Percentiles rank a stretch among this genome's conserved stretches.
These are phyloP conservation scores for Sporothrix brasiliensis DNA, from an alignment of 2,329 filamentous ascomycete species.

Conservation along the genomic window DNA sequence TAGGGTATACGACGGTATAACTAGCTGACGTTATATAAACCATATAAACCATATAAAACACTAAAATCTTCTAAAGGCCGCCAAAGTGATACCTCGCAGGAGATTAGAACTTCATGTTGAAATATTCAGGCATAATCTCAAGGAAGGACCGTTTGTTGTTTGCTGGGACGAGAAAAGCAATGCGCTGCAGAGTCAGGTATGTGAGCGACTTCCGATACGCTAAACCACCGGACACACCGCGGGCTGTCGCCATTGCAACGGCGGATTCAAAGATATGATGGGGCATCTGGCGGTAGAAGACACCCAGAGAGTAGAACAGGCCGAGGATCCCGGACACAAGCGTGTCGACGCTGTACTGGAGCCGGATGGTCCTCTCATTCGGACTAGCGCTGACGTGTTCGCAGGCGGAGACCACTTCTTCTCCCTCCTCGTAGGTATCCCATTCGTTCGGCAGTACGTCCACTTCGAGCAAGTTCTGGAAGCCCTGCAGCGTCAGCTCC, in stretches of 20 bases:
- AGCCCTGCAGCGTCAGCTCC: slow-evolving; percentile 34
- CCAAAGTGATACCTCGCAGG: background rate
- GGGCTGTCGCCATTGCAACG: slow-evolving; percentile 1
- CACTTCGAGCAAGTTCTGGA: slow-evolving; percentile 27
- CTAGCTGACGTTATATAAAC: background rate
- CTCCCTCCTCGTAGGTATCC: background rate
- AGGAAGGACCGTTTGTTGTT: background rate
- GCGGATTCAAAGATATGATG: background rate
- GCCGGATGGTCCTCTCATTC: background rate
- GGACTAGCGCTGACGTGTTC: background rate
- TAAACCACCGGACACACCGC: background rate
- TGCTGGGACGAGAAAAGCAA: background rate
- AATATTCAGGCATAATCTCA: background rate
- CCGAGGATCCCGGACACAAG: slow-evolving; percentile 28
- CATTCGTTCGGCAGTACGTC: background rate
- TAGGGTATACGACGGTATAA: background rate
- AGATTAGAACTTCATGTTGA: background rate
- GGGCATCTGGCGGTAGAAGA: slow-evolving; percentile 33
- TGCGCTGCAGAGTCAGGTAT: slow-evolving; percentile 20
- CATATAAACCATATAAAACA: background rate
- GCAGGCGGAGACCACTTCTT: background rate
- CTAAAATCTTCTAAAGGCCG: background rate
- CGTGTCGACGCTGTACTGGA: slow-evolving; percentile 21
- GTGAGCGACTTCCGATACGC: slow-evolving; percentile 6
- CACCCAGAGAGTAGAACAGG: slow-evolving; percentile 31